Conservation (phyloP, 2,329 filamentous ascomycete species). For the Monosporascus sp. region DNA sequence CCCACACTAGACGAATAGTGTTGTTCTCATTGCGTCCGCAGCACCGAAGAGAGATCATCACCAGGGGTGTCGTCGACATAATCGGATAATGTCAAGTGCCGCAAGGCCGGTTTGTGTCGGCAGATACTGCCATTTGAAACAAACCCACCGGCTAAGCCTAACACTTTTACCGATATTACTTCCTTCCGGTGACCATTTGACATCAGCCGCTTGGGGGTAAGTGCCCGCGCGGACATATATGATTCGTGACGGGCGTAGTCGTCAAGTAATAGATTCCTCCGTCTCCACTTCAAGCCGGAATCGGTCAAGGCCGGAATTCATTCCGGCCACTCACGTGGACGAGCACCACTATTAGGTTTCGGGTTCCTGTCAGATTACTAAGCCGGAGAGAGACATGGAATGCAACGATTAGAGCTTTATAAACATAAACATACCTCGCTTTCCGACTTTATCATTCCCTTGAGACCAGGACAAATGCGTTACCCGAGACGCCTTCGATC, state of each 20-base stretch:
- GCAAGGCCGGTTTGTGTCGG: neutral
- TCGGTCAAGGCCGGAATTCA: constrained; percentile 17
- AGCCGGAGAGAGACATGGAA: neutral
- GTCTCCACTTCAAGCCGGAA: constrained; percentile 7
- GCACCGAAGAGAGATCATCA: neutral
- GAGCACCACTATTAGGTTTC: neutral
- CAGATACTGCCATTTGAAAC: neutral
- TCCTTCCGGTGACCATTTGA: neutral
- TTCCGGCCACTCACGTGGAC: constrained; percentile 18
- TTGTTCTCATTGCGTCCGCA: neutral
- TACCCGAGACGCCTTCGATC: too few relatives aligned
- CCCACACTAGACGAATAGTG: neutral
- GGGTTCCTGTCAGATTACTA: neutral
- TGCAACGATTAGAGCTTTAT: neutral
- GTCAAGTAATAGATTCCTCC: neutral
- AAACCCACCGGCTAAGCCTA: neutral
- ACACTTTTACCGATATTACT: neutral
- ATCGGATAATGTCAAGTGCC: neutral
- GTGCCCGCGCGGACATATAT: neutral
- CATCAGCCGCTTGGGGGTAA: neutral
- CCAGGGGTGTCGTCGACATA: neutral
- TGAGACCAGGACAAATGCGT: too few relatives aligned
- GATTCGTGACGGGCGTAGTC: neutral
- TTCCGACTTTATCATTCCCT: too few relatives aligned
- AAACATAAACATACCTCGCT: too few relatives aligned